Evolutionary conservation across 2,329 filamentous ascomycete genomes (phyloP), one percentile per base, ranked within the genome.

Genomic region (Aspergillus glaucus): DNA sequence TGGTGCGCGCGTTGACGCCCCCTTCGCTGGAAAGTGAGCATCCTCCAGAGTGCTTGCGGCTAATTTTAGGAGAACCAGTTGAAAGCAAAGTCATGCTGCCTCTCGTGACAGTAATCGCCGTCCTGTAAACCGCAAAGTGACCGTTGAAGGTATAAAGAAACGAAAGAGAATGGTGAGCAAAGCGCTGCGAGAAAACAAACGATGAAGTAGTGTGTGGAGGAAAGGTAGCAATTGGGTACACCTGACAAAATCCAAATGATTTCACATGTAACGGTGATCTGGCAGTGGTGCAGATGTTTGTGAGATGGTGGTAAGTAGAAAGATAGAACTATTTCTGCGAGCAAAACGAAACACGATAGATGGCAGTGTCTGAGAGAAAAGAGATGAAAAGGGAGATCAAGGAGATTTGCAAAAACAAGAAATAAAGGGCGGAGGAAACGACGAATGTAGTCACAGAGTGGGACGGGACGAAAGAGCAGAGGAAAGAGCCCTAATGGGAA

Each of bases 1-100:
- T 22, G 32, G 26, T 28, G 46, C 54, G 55, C 24, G 51, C 41
- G 42, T 57, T 59, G 30, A 44, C 45, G 36, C 44, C 52, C 24
- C 49, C 49, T 43, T 63, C 60, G 30, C 55, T 57, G 2, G 56
- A 50, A 44, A 53, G 46, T 39, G 55, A 49, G 30, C 49, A 34
- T 15, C 52, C 57, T 21, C 55, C 55, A 14, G 60, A 58, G 5
- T 49, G 51, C 41, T 60, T 64, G 46, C 59, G 58, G 45, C 52
- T 53, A 47, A 56, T 50, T 26, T 52, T 61, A 24, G 62, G 51
- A 26, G 64, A 60, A 19, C 50, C 55, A 14, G 53, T 52, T 22
- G 58, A 53, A 22, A 60, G 47, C 32, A 64, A 57, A 47, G 65
- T 59, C 64, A 68, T 67, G 12, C 44, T 58, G 48, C 41, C 28